Evolutionary conservation across 225 moss, liverwort and hornwort genomes (phyloP).

Genomic region (Climacium dendroides): DNA sequence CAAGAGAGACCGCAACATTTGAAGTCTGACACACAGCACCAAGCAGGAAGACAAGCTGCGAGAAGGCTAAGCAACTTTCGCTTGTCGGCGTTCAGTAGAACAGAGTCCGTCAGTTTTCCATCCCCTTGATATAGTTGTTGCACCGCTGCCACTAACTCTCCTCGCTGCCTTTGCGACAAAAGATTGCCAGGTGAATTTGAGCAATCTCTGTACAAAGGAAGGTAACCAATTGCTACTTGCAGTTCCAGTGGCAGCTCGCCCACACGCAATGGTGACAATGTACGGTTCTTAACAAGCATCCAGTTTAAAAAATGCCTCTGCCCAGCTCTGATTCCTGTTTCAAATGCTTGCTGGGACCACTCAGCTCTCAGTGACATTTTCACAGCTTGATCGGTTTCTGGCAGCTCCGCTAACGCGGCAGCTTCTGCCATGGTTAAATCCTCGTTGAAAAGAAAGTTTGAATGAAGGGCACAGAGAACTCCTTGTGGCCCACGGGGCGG

Average conservation of each 20-base stretch:
- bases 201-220: slow-evolving; percentile 34
- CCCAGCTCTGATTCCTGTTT: slow-evolving; percentile 25
- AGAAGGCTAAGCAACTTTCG: slow-evolving; percentile 11
- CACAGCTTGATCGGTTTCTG: slow-evolving; percentile 29
- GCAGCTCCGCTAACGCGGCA: slow-evolving; percentile 17
- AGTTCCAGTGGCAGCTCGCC: slow-evolving; percentile 36
- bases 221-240: slow-evolving; percentile 35
- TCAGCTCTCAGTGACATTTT: slow-evolving; percentile 15
- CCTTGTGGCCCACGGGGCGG: slow-evolving; percentile 42
- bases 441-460: slow-evolving; percentile 38
- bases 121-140: slow-evolving; percentile 14
- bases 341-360: slow-evolving; percentile 46
- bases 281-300: slow-evolving; percentile 31
- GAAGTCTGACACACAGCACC: slow-evolving; percentile 10
- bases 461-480: slow-evolving; percentile 38
- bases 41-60: slow-evolving; percentile 23
- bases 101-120: neutral
- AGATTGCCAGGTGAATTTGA: slow-evolving; percentile 21
- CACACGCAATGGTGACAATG: slow-evolving; percentile 14
- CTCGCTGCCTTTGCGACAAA: slow-evolving; percentile 37
- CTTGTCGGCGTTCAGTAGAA: slow-evolving; percentile 14
- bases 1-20: neutral
- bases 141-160: slow-evolving; percentile 32
- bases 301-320: slow-evolving; percentile 32
- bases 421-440: slow-evolving; percentile 24